These are phyloP conservation scores for Datisca glomerata DNA, from an alignment of 306 rosid genomes.

Conservation along the genomic window DNA sequence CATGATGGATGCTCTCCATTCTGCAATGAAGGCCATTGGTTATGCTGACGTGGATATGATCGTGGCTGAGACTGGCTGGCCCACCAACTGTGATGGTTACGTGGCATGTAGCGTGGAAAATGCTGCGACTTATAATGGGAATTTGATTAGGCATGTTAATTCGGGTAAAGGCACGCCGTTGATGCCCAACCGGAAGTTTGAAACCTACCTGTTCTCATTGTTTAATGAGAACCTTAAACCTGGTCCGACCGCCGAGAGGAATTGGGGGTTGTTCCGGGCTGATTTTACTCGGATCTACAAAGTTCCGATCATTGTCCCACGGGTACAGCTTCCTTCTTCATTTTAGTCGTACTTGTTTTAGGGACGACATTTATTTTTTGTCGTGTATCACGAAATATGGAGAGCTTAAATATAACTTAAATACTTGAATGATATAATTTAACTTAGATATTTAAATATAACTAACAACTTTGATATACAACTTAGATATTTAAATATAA, in stretches of 20 bases:
- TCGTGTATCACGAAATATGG: no score
- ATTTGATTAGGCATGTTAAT: conserved; percentile 38
- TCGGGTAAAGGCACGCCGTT: conserved; percentile 65
- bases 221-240: conserved; percentile 86
- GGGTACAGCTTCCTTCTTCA: conserved; percentile 23
- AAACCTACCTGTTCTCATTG: conserved; percentile 49
- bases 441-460: no score
- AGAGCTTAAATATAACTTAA: no score
- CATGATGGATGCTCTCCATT: conserved; percentile 52
- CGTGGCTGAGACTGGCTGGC: conserved; percentile 86
- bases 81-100: conserved; percentile 64
- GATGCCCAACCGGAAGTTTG: conserved; percentile 77
- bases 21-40: conserved; percentile 57
- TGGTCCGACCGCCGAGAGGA: conserved; percentile 73
- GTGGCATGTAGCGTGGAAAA: conserved; percentile 47
- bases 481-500: no score
- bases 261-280: conserved; percentile 68
- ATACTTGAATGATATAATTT: no score
- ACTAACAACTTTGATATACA: no score
- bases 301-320: conserved; percentile 37
- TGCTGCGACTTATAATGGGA: conserved; percentile 37
- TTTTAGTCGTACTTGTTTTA: not conserved
- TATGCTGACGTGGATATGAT: conserved; percentile 42
- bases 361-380: no score
- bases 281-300: conserved; percentile 75